Evolutionary conservation across 2,329 filamentous ascomycete species (phyloP), one percentile per base, ranked within the genome.

Genomic region (Microsporum audouinii): DNA sequence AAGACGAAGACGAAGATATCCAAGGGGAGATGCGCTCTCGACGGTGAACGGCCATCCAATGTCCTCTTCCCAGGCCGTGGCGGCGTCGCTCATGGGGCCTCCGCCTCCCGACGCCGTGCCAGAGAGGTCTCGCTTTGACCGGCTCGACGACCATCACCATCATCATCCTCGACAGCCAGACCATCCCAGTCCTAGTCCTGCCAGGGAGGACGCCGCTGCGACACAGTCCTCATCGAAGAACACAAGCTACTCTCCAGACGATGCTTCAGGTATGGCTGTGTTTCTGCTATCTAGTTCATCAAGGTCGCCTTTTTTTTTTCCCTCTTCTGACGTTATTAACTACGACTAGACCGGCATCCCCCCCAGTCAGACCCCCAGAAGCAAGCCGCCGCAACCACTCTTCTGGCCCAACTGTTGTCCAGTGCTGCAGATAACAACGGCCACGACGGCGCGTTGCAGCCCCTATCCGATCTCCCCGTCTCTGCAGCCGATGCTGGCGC

Each of bases 1-100:
- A 47, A 47, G 43, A 47, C 43, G 43, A 47, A 23, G 43, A 27
- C 43, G 23, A 47, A 23, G 43, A 47, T n/a, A n/a, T 23, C 43
- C 14, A n/a, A 29, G 23, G 10, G 10, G 23, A 23, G 43, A 47
- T 47, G 43, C 43, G 43, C 60, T 58, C 43, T 65, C 60, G 60
- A 63, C 58, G 59, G 61, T 62, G 61, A 45, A 65, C 68, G 67
- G 62, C 66, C 69, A 68, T 74, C 71, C 71, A 72, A 75, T 76
- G 74, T 76, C 74, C 71, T 73, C 71, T 67, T 76, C 74, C 71
- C 74, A 75, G 73, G 75, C 74, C 72, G 75, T 76, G 74, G 75
- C 73, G 70, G 74, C 75, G 73, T 74, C 75, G 72, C 72, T 74
- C 68, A 70, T 77, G 73, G 73, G 74, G 69, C 75, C 75, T 73